These are phyloP conservation scores for Bruguiera parviflora DNA, from an alignment of 345 rosid species.

Conservation along the genomic window DNA sequence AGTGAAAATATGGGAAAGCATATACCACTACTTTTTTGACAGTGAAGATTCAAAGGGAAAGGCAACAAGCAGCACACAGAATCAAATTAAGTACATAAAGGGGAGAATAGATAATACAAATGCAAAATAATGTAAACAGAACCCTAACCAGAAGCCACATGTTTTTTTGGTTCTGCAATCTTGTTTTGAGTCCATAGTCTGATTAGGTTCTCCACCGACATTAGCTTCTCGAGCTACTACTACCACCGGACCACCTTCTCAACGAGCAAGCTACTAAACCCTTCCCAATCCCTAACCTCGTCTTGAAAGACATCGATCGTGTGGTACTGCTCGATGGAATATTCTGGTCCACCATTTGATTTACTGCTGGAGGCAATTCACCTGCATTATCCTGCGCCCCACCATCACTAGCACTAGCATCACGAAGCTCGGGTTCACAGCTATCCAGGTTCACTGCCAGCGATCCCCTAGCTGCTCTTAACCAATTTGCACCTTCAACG, in stretches of 20 bases:
- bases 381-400: constrained; percentile 46
- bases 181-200: constrained; percentile 8
- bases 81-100: constrained; percentile 28
- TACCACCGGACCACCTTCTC: constrained; percentile 57
- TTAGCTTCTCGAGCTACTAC: constrained; percentile 38
- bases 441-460: constrained; percentile 60
- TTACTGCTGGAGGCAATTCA: constrained; percentile 40
- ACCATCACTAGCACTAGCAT: constrained; percentile 51
- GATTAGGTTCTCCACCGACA: constrained; percentile 7
- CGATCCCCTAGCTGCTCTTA: constrained; percentile 44
- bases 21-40: constrained; percentile 15
- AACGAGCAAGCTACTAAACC: constrained; percentile 73
- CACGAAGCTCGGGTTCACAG: constrained; percentile 45
- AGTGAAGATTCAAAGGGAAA: constrained; percentile 28
- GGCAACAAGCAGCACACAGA: constrained; percentile 30
- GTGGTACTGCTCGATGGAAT: constrained; percentile 40
- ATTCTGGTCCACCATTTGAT: constrained; percentile 32
- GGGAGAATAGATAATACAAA: constrained; percentile 24
- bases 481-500: constrained; percentile 25
- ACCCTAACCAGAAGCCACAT: constrained; percentile 3
- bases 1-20: not conserved
- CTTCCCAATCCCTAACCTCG: constrained; percentile 63
- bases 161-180: constrained; percentile 6
- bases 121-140: constrained; percentile 24
- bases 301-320: constrained; percentile 58